A percentile compares a stretch with the other conserved stretches of the same genome.
phyloP scores from a whole-genome alignment of 257 asterid species.

The Solanum sparsipilum region DNA sequence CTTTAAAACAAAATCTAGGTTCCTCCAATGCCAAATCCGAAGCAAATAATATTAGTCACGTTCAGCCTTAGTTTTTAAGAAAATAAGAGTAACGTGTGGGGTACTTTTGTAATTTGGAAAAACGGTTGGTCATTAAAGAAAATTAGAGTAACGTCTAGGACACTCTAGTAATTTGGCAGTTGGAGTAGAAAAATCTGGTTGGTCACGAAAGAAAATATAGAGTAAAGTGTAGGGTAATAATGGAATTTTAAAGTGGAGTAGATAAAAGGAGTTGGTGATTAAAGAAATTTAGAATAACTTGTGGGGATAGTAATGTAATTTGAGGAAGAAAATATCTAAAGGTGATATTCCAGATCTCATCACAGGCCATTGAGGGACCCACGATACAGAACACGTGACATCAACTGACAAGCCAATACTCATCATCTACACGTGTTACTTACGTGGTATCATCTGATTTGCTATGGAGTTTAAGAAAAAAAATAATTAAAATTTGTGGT shows the following conservation, averaged over 20 bases:
- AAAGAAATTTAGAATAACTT: not conserved
- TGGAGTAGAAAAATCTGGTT: not conserved
- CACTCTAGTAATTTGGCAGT: not conserved
- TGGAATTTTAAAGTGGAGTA: not conserved
- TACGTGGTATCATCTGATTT: too few relatives aligned
- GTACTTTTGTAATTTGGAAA: not conserved
- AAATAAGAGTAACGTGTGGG: not conserved
- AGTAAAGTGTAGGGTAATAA: not conserved
- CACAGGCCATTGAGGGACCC: not conserved
- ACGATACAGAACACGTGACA: conserved; percentile 16
- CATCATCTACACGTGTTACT: not conserved
- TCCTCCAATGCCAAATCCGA: not conserved
- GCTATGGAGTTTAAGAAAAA: too few relatives aligned
- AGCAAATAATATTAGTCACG: not conserved
- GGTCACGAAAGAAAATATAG: not conserved
- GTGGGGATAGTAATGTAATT: not conserved
- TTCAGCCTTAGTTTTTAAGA: not conserved
- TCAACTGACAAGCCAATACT: conserved; percentile 3
- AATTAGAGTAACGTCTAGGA: not conserved
- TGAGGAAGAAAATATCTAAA: not conserved
- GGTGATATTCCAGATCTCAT: not conserved
- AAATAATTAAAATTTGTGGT: too few relatives aligned
- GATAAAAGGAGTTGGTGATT: not conserved
- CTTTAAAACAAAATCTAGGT: too few relatives aligned
- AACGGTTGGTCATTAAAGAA: not conserved